These are phyloP conservation scores for Casaregolazyma suthepensis DNA, from an alignment of 1,139 yeast genomes.

Conservation along the genomic window DNA sequence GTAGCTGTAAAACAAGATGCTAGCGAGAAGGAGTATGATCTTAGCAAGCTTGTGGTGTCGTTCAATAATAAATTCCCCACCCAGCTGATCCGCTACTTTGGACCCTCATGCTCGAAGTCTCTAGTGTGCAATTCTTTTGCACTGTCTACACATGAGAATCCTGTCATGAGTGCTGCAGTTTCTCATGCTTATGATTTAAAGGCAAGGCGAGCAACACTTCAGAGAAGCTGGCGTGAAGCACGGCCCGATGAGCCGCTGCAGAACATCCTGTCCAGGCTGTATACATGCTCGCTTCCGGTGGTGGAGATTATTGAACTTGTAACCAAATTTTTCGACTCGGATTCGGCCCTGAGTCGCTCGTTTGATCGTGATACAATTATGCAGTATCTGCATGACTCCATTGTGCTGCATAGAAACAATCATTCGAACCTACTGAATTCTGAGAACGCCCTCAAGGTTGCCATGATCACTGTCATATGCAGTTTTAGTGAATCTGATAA, in stretches of 20 bases:
- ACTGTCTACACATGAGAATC: background rate
- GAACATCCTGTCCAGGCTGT: background rate
- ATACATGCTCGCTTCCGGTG: background rate
- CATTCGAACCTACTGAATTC: background rate
- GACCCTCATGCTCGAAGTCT: background rate
- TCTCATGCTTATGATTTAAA: background rate
- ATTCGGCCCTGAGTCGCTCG: background rate
- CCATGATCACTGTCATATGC: background rate
- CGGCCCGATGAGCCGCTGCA: background rate
- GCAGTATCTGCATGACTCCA: background rate
- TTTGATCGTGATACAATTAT: constrained; percentile 1
- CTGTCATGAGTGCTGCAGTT: background rate
- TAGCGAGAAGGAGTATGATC: background rate
- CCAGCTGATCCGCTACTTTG: background rate
- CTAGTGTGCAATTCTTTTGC: background rate
- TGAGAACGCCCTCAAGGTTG: background rate
- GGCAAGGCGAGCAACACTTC: background rate
- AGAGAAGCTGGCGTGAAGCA: background rate
- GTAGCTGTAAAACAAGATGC: background rate
- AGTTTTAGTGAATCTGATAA: background rate
- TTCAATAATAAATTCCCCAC: background rate
- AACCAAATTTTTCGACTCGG: background rate
- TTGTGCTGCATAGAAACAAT: background rate
- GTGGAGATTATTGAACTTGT: background rate
- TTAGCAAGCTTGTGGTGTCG: background rate